phyloP scores from a whole-genome alignment of 306 rosid genomes.

The Gastrolobium villosum region DNA sequence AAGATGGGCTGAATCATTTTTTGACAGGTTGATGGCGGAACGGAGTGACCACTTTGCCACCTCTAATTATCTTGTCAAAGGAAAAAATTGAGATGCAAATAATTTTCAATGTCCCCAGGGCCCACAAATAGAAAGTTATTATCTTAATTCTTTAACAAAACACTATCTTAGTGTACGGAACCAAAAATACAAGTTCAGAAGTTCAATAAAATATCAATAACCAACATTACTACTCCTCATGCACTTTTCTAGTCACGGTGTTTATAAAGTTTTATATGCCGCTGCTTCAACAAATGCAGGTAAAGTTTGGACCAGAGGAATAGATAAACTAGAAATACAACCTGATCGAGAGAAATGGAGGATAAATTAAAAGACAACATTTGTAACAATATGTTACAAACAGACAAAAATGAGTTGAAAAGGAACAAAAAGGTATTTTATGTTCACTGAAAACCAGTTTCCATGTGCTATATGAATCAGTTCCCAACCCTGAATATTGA shows the following conservation, averaged over 20 bases:
- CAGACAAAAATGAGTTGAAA: slow-evolving; percentile 3
- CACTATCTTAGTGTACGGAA: not conserved
- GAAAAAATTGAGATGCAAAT: slow-evolving; percentile 21
- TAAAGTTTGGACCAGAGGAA: slow-evolving; percentile 85
- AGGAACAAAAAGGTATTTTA: slow-evolving; percentile 12
- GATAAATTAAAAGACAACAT: slow-evolving; percentile 12
- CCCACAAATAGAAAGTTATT: slow-evolving; percentile 15
- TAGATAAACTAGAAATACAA: slow-evolving; percentile 71
- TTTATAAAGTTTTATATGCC: slow-evolving; percentile 74
- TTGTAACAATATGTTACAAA: not conserved
- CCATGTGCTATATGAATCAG: not conserved
- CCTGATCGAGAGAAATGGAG: slow-evolving; percentile 61
- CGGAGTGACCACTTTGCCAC: no score
- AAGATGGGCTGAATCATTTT: no score
- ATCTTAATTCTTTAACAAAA: not conserved
- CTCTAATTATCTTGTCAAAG: not conserved
- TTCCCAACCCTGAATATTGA: not conserved
- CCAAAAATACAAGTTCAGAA: slow-evolving; percentile 12
- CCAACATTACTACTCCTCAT: slow-evolving; percentile 41
- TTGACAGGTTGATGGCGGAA: no score
- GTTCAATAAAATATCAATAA: slow-evolving; percentile 9
- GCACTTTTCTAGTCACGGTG: slow-evolving; percentile 61
- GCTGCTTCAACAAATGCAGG: slow-evolving; percentile 90
- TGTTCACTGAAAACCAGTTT: slow-evolving; percentile 37
- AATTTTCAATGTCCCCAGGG: slow-evolving; percentile 39